Evolutionary conservation across 768 basidiomycete genomes (phyloP), one percentile per base, ranked within the genome.

Genomic region (Mycena venus): DNA sequence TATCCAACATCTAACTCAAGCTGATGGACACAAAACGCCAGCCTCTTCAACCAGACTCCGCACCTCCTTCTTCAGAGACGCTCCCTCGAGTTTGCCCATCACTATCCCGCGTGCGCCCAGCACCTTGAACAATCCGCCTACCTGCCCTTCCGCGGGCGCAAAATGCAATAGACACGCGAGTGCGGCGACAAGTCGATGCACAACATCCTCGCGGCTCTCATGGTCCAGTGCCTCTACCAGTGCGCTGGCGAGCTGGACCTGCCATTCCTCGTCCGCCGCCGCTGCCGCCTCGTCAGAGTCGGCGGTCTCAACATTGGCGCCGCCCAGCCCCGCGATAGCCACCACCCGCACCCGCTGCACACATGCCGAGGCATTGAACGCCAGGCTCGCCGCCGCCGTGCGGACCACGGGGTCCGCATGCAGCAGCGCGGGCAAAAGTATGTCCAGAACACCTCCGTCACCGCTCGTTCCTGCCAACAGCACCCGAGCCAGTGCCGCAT

Each of bases 211-310:
- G 75, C 87, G 94, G 65, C 85, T 83, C 74, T 85, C 88, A 84
- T 98, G 96, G 75, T 87, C 88, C 23, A 98, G 79, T 19, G 94
- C 95, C 81, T 96, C 95, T 0, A 97, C 80, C n/a, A 98, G 79
- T 0, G 95, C 97, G 78, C 93, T 95, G 3, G 92, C 86, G 34
- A 98, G 83, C 85, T 98, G 97, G 0, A 94, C 86, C 79, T 96
- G 92, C 95, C 95, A 97, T 67, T 97, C 96, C 23, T 89, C 95
- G 65, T 91, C 90, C 63, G 90, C 92, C 19, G 84, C 85, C 31
- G 85, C 86, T 3, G 82, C 83, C n/a, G 73, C n/a, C n/a, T n/a
- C 79, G 32, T 80, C 82, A 44, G 80, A 79, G 25, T 76, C 78
- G 19, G 75, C 84, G 25, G 82, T 83, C 44, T 79, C 80, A 51